Evolutionary conservation across 495 filamentous ascomycete genomes (phyloP).

Genomic region (Trichocladium uniseriatum): DNA sequence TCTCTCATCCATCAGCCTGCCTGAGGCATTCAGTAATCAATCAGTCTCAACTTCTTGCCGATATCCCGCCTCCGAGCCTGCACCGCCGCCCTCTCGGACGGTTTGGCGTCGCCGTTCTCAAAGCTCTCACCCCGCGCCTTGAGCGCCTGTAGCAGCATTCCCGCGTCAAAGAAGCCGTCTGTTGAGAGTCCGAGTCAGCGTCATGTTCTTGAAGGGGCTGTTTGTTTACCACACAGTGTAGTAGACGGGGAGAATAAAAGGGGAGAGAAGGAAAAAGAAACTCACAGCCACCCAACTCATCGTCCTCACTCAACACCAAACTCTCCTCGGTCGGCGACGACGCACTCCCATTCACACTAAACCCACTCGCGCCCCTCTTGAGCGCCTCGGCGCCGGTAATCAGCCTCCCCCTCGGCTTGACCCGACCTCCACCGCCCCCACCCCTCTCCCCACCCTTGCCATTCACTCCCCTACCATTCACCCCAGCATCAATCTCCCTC

Average conservation of each 20-base stretch:
- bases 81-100: slow-evolving; percentile 39
- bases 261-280: slow-evolving; percentile 13
- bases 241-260: background rate
- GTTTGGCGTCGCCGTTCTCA: slow-evolving; percentile 35
- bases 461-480: background rate
- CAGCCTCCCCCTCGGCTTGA: slow-evolving; percentile 49
- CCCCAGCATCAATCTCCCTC: slow-evolving; percentile 32
- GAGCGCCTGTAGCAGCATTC: slow-evolving; percentile 82
- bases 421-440: slow-evolving; percentile 6
- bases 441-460: background rate
- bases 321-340: slow-evolving; percentile 46
- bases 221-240: too few relatives aligned
- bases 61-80: slow-evolving; percentile 54
- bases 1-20: too few relatives aligned
- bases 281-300: slow-evolving; percentile 89
- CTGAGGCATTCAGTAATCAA: slow-evolving; percentile 49
- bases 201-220: too few relatives aligned
- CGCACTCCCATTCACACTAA: slow-evolving; percentile 27
- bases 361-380: slow-evolving; percentile 19
- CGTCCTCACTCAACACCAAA: slow-evolving; percentile 66
- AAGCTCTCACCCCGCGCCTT: slow-evolving; percentile 46
- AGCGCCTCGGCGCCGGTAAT: slow-evolving; percentile 40
- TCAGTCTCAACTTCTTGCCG: slow-evolving; percentile 69
- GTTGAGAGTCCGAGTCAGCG: background rate
- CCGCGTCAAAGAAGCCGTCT: slow-evolving; percentile 97